Base-by-base conservation (phyloP, 2,329 filamentous ascomycete species). In the Eutypa lata region DNA sequence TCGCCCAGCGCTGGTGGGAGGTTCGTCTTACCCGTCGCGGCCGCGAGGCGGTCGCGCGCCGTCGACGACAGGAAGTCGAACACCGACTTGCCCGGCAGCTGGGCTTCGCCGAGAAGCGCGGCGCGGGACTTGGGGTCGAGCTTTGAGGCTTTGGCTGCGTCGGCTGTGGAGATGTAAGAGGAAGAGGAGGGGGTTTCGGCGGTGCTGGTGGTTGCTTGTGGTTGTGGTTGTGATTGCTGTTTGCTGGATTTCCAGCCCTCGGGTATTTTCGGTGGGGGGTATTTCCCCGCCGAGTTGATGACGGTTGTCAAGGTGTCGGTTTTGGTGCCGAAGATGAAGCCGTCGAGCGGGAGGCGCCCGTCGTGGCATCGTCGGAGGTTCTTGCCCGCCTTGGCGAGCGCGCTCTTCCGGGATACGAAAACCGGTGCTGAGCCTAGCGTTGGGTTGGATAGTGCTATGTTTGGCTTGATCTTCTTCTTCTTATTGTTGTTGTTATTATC, bases 21-120 rank as follows among this genome's bases (percentile, higher is more conserved):
- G 64, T 93, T 83, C 2, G 72, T 72, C 53, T 86, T 91, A 1
- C 92, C 92, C 2, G 90, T 91, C 1, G 86, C 86, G 11, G 83
- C 79, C 3, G 81, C 91, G 44, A 99, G 80, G 24, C 87, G 84
- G 49, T 93, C 87, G 56, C 94, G 85, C 3, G 89, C 84, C 33
- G 88, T 81, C 0, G 90, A 79, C 0, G 89, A 89, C 59, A 99
- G 80, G 70, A 89, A 99, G 71, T 97, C 92, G 68, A 97, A 99
- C 2, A 99, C 86, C 0, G 94, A 97, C 73, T 97, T 97, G 1
- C 91, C 90, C 0, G 92, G 92, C 0, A 97, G 76, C 35, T 84
- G 81, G 38, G 83, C 78, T 72, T 97, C 93, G 35, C 92, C 92
- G 1, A 97, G 78, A 1, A 96, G 77, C 3, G 84, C 84, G 13